Evolutionary conservation across 2,329 filamentous ascomycete genomes (phyloP).

Genomic region (Stagonosporopsis rhizophila): DNA sequence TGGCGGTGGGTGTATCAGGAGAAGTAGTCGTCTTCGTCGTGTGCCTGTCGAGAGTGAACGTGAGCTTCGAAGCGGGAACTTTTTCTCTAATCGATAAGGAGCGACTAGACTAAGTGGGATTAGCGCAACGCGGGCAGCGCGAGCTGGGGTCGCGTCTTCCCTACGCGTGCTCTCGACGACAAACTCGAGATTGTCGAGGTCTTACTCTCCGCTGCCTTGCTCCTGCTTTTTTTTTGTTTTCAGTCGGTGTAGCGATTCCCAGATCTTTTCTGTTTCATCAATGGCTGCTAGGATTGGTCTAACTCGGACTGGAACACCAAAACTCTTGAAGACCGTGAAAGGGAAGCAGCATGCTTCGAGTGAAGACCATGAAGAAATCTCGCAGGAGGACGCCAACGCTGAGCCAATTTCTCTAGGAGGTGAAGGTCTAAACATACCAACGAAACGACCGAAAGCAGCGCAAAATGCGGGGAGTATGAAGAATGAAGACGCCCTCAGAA

Average conservation of each 20-base stretch:
- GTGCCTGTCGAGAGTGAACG: constrained; percentile 6
- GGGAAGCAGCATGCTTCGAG: constrained; percentile 46
- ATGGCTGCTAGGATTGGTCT: neutral
- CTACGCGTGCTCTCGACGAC: neutral
- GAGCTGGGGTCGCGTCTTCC: neutral
- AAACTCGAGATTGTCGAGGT: neutral
- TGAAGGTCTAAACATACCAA: constrained; percentile 14
- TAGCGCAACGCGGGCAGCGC: neutral
- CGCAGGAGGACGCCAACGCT: constrained; percentile 15
- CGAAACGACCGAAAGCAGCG: neutral
- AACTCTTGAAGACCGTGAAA: constrained; percentile 41
- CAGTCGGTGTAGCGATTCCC: neutral
- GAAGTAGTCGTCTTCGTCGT: constrained; percentile 3
- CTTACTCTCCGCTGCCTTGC: neutral
- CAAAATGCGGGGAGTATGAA: neutral
- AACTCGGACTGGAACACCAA: constrained; percentile 10
- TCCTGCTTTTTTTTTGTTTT: neutral
- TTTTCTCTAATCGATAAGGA: constrained; percentile 28
- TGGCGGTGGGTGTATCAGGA: constrained; percentile 14
- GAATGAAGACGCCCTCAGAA: neutral
- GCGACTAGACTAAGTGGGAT: neutral
- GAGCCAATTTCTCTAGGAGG: constrained; percentile 37
- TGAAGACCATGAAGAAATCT: constrained; percentile 46
- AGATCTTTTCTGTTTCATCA: neutral
- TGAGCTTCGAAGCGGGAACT: constrained; percentile 22